Conservation (phyloP, 2,329 filamentous ascomycete genomes). For the Pseudocercospora musae region DNA sequence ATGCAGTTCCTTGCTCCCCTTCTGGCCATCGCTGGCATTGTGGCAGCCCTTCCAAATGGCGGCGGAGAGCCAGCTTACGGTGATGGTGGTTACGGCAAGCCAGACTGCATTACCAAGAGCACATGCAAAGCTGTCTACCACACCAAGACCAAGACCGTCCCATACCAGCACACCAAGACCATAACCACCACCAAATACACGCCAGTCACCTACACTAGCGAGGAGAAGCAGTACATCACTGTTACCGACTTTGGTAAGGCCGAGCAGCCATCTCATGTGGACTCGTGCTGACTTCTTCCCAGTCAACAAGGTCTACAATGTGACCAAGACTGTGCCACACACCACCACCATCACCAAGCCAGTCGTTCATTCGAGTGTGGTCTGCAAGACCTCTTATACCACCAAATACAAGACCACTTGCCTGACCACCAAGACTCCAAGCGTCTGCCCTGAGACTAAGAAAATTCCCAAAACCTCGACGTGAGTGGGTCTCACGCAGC, state of each 20-base stretch:
- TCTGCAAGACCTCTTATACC: constrained; percentile 17
- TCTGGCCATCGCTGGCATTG: constrained; percentile 16
- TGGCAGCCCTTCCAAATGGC: constrained; percentile 16
- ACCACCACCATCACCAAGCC: constrained; percentile 18
- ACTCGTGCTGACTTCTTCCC: background rate
- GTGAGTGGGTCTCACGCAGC: background rate
- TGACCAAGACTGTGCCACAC: constrained; percentile 16
- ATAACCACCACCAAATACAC: constrained; percentile 18
- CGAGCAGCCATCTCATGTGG: background rate
- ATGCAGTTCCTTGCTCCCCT: constrained; percentile 19
- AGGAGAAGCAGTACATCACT: constrained; percentile 6
- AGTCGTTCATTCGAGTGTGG: constrained; percentile 10
- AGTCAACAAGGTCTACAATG: constrained; percentile 9
- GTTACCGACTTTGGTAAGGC: constrained; percentile 9
- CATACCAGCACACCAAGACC: constrained; percentile 17
- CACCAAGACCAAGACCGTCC: constrained; percentile 16
- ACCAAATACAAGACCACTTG: constrained; percentile 14
- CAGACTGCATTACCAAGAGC: constrained; percentile 17
- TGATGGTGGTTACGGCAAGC: constrained; percentile 3
- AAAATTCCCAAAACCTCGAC: constrained; percentile 7
- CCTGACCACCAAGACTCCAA: constrained; percentile 2
- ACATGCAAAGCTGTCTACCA: constrained; percentile 17
- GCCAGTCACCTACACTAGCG: constrained; percentile 9
- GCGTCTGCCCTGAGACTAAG: constrained; percentile 12
- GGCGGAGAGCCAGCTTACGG: constrained; percentile 2